Evolutionary conservation across 1,284 basidiomycete species (phyloP).

Genomic region (Amylostereum areolatum): DNA sequence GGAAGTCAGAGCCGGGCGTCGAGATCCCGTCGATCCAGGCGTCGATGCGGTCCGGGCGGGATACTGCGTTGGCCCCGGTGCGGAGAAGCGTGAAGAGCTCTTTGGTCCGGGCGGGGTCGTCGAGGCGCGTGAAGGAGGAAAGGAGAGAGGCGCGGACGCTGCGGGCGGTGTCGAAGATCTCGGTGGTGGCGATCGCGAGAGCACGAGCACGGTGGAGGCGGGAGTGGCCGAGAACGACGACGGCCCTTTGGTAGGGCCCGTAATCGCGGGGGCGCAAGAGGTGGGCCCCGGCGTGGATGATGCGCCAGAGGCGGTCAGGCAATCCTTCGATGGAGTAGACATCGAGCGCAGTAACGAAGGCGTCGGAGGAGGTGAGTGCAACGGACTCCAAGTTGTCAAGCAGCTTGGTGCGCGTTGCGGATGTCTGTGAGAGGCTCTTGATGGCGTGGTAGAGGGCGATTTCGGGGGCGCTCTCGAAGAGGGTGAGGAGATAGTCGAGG

Average conservation of each 20-base stretch:
- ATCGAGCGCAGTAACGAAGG: constrained; percentile 45
- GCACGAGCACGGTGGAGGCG: constrained; percentile 25
- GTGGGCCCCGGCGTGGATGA: constrained; percentile 41
- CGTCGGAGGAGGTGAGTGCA: constrained; percentile 44
- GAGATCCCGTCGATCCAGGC: constrained; percentile 46
- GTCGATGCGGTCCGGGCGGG: constrained; percentile 40
- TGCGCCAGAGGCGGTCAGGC: constrained; percentile 25
- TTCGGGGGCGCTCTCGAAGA: constrained; percentile 47
- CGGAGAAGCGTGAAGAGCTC: constrained; percentile 42
- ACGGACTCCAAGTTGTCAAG: constrained; percentile 30
- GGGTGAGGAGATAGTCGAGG: constrained; percentile 31
- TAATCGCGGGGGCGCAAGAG: constrained; percentile 55
- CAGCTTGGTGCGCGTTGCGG: constrained; percentile 26
- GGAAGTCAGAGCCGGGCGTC: constrained; percentile 30
- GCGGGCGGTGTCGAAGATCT: constrained; percentile 39
- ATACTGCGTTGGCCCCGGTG: constrained; percentile 27
- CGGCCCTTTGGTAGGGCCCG: constrained; percentile 37
- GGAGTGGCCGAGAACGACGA: constrained; percentile 28
- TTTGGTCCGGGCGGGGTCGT: constrained; percentile 27
- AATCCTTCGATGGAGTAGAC: constrained; percentile 37
- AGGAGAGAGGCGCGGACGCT: constrained; percentile 37
- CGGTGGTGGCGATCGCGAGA: constrained; percentile 41
- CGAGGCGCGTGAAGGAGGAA: constrained; percentile 41
- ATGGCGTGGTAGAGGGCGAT: constrained; percentile 39
- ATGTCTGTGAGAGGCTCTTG: constrained; percentile 26